Conservation (phyloP, 495 filamentous ascomycete species). For the Aspergillus sclerotiicarbonarius region DNA sequence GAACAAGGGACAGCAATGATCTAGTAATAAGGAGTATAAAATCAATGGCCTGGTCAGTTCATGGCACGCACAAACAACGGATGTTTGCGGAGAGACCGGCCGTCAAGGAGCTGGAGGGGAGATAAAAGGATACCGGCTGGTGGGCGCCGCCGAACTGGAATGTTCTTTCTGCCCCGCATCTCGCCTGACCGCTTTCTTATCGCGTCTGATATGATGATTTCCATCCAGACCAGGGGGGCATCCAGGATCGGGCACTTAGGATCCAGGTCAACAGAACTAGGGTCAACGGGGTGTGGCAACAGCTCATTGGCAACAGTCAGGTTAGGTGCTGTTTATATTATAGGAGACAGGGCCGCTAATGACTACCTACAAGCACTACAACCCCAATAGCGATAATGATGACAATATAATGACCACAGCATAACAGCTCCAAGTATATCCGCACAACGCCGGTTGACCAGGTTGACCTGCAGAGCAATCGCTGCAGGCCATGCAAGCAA, state of each 20-base stretch:
- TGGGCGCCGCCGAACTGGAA: background rate
- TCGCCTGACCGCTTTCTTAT: conserved; percentile 20
- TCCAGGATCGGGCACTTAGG: no score
- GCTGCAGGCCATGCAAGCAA: background rate
- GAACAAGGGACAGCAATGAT: background rate
- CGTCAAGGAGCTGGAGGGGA: background rate
- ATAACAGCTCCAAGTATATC: background rate
- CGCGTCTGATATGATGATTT: conserved; percentile 1
- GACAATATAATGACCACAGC: background rate
- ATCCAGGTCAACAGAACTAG: no score
- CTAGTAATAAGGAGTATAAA: no score
- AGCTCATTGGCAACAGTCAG: no score
- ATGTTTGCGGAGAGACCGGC: background rate
- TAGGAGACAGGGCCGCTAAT: background rate
- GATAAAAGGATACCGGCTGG: conserved; percentile 4
- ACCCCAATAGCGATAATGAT: background rate
- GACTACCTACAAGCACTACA: background rate
- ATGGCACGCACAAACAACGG: background rate
- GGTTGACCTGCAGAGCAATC: background rate
- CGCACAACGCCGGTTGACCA: background rate
- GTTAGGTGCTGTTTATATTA: background rate
- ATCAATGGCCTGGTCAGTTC: no score
- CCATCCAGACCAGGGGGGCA: no score
- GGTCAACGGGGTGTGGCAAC: no score
- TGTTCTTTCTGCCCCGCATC: conserved; percentile 19